Evolutionary conservation across 306 rosid species (phyloP).

Genomic region (Pachyrhizus erosus): DNA sequence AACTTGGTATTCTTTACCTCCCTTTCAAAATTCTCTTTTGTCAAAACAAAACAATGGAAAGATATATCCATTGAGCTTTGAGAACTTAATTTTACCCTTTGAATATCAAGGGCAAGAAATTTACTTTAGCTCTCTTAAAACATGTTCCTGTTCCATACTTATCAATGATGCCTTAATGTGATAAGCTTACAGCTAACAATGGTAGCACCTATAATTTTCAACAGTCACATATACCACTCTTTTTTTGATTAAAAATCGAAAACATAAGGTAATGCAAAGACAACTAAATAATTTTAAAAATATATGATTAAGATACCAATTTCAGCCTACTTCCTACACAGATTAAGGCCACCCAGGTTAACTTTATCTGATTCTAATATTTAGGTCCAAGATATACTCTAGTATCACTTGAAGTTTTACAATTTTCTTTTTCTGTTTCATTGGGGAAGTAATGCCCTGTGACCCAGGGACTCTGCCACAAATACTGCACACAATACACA

Average conservation of each 20-base stretch:
- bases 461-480: neutral
- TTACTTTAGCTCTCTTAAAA: neutral
- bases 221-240: neutral
- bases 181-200: neutral
- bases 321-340: neutral
- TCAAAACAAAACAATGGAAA: neutral
- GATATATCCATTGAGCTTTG: neutral
- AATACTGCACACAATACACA: neutral
- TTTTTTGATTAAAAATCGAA: neutral
- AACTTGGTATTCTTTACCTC: neutral
- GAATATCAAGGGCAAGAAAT: neutral
- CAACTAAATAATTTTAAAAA: neutral
- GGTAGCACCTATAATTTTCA: neutral
- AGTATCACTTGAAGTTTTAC: neutral
- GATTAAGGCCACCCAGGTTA: neutral
- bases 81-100: neutral
- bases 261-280: neutral
- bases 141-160: neutral
- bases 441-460: neutral
- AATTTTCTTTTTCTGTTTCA: neutral
- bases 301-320: neutral
- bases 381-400: neutral
- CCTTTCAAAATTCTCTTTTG: neutral
- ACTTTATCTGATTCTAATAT: neutral
- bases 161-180: neutral